A percentile compares a stretch with the other conserved stretches of the same genome.
phyloP scores from a whole-genome alignment of 495 filamentous ascomycete species.

The Podospora conica region DNA sequence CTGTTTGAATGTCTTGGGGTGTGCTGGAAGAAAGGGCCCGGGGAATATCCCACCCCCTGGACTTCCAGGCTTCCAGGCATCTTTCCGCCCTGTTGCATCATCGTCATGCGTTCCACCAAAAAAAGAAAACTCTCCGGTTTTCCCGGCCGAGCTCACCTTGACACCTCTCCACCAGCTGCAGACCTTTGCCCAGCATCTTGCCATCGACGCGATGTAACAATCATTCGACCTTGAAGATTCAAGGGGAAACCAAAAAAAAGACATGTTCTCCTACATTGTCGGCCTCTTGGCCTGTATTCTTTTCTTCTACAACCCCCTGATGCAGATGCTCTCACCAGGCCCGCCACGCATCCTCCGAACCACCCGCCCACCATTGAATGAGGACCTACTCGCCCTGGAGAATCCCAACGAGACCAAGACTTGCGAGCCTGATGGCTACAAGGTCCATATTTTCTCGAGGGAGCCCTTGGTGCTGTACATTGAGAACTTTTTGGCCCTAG shows the following conservation, averaged over 20 bases:
- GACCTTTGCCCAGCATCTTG: neutral
- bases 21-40: neutral
- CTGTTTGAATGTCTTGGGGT: too few relatives aligned
- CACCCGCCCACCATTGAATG: slow-evolving; percentile 35
- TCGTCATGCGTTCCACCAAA: too few relatives aligned
- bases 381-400: slow-evolving; percentile 39
- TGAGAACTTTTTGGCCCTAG: slow-evolving; percentile 35
- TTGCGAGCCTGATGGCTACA: slow-evolving; percentile 32
- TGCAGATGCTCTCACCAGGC: slow-evolving; percentile 14
- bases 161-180: too few relatives aligned
- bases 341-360: slow-evolving; percentile 26
- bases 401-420: slow-evolving; percentile 20
- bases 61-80: too few relatives aligned
- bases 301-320: slow-evolving; percentile 22
- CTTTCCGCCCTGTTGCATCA: too few relatives aligned
- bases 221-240: too few relatives aligned
- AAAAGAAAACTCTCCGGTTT: too few relatives aligned
- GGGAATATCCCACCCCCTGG: neutral
- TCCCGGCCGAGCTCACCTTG: too few relatives aligned
- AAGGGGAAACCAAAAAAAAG: neutral
- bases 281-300: slow-evolving; percentile 21
- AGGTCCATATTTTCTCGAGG: slow-evolving; percentile 36
- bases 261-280: slow-evolving; percentile 25
- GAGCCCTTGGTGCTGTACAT: slow-evolving; percentile 42
- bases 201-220: neutral